Evolutionary conservation across 106 monocot genomes (phyloP).

Genomic region (Posidonia australis): DNA sequence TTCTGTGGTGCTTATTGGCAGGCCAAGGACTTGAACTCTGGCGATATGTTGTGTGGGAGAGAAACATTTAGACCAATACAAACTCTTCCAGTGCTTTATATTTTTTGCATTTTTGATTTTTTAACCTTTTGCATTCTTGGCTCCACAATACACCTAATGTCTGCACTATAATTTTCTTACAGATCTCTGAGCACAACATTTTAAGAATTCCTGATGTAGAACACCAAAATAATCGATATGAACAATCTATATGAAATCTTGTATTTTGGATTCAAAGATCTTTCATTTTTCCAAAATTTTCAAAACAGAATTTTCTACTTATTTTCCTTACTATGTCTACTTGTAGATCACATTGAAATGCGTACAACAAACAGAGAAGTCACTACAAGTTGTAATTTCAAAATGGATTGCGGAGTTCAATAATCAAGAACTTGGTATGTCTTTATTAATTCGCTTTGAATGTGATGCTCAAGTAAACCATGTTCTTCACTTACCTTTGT

Average conservation of each 20-base stretch:
- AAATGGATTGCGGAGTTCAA: conserved; percentile 68
- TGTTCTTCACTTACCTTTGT: too few species aligned
- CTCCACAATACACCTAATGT: neutral
- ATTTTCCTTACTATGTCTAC: neutral
- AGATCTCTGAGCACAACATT: conserved; percentile 50
- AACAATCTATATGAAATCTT: conserved; percentile 46
- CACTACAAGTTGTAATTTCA: conserved; percentile 61
- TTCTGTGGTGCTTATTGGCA: conserved; percentile 94
- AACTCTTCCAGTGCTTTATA: neutral
- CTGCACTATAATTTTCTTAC: conserved; percentile 4
- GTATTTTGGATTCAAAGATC: neutral
- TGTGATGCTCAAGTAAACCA: too few species aligned
- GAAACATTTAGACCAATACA: conserved; percentile 66
- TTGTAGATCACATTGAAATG: conserved; percentile 72
- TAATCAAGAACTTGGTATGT: conserved; percentile 72
- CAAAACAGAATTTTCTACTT: neutral
- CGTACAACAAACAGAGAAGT: conserved; percentile 59
- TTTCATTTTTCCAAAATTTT: neutral
- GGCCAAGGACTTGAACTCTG: conserved; percentile 46
- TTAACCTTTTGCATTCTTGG: neutral
- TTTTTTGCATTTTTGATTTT: neutral
- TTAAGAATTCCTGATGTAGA: conserved; percentile 59
- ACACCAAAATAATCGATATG: conserved; percentile 78
- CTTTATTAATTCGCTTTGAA: too few species aligned
- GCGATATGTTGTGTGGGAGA: conserved; percentile 40